phyloP scores from a whole-genome alignment of 1,139 yeast species.

The Oligophagozyma castellii region DNA sequence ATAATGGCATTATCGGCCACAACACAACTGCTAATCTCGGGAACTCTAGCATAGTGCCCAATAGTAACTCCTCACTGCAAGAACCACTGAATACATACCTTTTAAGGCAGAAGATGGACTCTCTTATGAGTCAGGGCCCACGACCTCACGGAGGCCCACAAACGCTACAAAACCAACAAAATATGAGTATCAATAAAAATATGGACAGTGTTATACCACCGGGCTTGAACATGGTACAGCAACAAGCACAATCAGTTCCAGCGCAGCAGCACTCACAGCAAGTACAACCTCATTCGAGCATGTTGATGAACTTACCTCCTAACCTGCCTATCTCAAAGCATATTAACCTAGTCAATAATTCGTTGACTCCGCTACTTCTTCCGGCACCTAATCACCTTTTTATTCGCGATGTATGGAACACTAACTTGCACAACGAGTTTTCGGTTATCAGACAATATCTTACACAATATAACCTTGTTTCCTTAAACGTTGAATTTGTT shows the following conservation, averaged over 20 bases:
- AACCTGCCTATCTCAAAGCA: too few species aligned
- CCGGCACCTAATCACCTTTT: constrained; percentile 23
- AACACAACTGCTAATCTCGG: background rate
- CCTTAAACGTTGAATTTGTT: constrained; percentile 86
- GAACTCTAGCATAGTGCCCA: background rate
- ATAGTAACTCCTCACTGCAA: background rate
- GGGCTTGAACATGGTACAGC: constrained; percentile 3
- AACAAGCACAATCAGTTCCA: constrained; percentile 8
- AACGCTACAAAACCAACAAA: constrained; percentile 5
- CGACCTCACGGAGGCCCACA: too few species aligned
- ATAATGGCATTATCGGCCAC: background rate
- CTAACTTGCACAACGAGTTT: constrained; percentile 74
- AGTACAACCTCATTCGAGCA: constrained; percentile 9
- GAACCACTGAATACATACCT: constrained; percentile 5
- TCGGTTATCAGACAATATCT: constrained; percentile 56
- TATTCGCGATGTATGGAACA: constrained; percentile 63
- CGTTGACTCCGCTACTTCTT: too few species aligned
- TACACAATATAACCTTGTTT: constrained; percentile 54
- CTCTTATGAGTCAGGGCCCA: constrained; percentile 12
- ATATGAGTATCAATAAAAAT: constrained; percentile 1
- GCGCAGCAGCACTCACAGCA: constrained; percentile 9
- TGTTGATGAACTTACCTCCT: too few species aligned
- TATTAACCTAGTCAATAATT: too few species aligned
- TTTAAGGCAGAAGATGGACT: constrained; percentile 19
- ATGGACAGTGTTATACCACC: constrained; percentile 3